Evolutionary conservation across 129 eudicot genomes (phyloP), one percentile per base, ranked within the genome.

Genomic region (Solidago caesia): DNA sequence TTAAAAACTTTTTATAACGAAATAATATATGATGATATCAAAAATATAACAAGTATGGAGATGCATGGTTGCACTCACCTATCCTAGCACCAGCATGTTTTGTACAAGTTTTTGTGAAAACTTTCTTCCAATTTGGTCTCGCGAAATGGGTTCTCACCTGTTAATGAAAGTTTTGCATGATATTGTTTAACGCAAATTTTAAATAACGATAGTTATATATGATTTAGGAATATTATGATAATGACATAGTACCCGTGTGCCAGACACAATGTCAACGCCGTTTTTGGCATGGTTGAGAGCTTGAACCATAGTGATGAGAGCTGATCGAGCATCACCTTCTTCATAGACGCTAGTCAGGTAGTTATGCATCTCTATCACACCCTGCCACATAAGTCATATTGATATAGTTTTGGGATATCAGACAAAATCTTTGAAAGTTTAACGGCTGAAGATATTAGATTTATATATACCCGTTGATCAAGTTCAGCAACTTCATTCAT

Each of bases 361-460:
- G 68, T 91, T 95, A 75, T 95, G 99, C 99, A 95, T 91, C 88
- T 95, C 97, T 59, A 95, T 95, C n/a, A 95, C 96, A 63, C 99
- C 97, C 97, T 94, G 71, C 47, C 47, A 66, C 74, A 66, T 65
- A 53, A 56, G 11, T 51, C 67, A 52, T 63, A 25, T 51, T 52
- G 9, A 52, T 71, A 64, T 66, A 67, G 2, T n/a, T 44, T 58
- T n/a, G 3, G 10, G 27, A 43, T 7, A 13, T 14, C 55, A 53
- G 53, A 26, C 25, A 52, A 49, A 53, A 67, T 51, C 11, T 21
- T 11, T 8, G 26, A 77, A 62, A 9, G 8, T 39, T 56, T 10
- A 5, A 11, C 11, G 4, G 5, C 7, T 4, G 6, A 7, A 8
- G 41, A 44, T 74, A 66, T 29, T 43, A 46, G 44, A 39, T 4